These are phyloP conservation scores for Rubroshorea leprosula DNA, from an alignment of 345 rosid genomes.

Conservation along the genomic window DNA sequence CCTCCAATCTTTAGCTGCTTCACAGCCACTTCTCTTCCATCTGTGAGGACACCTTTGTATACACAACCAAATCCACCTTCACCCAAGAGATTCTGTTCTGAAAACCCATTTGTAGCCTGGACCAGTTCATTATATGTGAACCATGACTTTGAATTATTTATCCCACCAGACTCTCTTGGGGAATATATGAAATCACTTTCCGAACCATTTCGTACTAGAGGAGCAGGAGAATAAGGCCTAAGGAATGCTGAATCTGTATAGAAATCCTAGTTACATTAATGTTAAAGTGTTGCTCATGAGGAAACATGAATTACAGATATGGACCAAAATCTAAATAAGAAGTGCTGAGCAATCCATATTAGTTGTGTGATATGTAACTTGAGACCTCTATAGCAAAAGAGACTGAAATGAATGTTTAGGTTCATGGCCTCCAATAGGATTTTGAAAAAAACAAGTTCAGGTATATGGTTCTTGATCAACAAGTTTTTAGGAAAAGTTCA, in stretches of 20 bases:
- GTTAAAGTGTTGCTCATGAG: too few species aligned
- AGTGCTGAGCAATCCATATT: not conserved
- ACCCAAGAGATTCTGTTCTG: conserved; percentile 69
- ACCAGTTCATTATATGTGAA: conserved; percentile 79
- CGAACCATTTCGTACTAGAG: conserved; percentile 41
- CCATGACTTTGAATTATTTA: conserved; percentile 72
- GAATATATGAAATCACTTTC: conserved; percentile 53
- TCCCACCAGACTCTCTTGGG: conserved; percentile 60
- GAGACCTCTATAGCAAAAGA: too few species aligned
- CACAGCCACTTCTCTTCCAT: conserved; percentile 87
- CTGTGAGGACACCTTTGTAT: conserved; percentile 75
- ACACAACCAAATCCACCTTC: conserved; percentile 99
- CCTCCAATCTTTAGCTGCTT: conserved; percentile 95
- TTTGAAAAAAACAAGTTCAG: too few species aligned
- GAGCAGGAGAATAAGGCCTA: conserved; percentile 47
- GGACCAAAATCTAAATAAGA: too few species aligned
- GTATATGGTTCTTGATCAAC: too few species aligned
- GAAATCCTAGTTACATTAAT: conserved; percentile 10
- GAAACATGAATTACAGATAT: too few species aligned
- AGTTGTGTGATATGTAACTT: too few species aligned
- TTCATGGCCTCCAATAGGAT: too few species aligned
- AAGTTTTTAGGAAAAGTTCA: too few species aligned
- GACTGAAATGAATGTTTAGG: too few species aligned
- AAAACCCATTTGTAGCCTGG: conserved; percentile 73
- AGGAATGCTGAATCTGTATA: conserved; percentile 60